Evolutionary conservation across 164 flowering plant species (phyloP), one percentile per base, ranked within the genome.

Genomic region (Cinnamomum micranthum): DNA sequence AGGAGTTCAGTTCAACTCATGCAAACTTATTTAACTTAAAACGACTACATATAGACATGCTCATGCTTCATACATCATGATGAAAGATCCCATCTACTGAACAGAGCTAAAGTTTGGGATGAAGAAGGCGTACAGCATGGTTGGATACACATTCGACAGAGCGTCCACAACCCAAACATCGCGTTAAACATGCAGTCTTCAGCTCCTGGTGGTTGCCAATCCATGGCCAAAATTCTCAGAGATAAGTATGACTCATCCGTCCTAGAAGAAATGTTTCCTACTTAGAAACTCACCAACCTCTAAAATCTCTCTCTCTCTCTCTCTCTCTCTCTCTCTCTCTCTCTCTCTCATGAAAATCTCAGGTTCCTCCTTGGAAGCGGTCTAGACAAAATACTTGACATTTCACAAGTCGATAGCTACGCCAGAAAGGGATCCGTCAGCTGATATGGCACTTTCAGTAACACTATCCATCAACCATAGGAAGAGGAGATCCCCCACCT

Each of bases 161-260:
- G 98, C 58, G 90, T 92, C 80, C 97, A 95, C 82, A 95, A 95
- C 71, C 98, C 98, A 50, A 88, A 95, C 72, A 87, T 95, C 74
- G 97, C 98, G 28, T 78, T 94, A 7, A 95, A 91, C 72, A 78
- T 95, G 85, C 98, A 92, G 77, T 91, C 97, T 14, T 73, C 80
- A 0, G 71, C 88, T 23, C 85, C 74, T 12, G 93, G 97, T n/a
- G 97, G 94, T 27, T 95, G 98, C 73, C 87, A 31, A 55, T 78
- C 85, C 41, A 90, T 91, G 88, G 52, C 90, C 19, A 82, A 76
- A 80, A 76, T 66, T 68, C 81, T 91, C 9, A 76, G 76, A 72
- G 89, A 92, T 14, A 84, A 80, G 98, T 95, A 90, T 12, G 60
- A 55, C 17, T 55, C 60, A 55, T 14, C 60, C n/a, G 13, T 20